A percentile compares a stretch with the other conserved stretches of the same genome.
Evolutionary conservation across 306 rosid genomes (phyloP).

Genomic region (Cucumis sativus): DNA sequence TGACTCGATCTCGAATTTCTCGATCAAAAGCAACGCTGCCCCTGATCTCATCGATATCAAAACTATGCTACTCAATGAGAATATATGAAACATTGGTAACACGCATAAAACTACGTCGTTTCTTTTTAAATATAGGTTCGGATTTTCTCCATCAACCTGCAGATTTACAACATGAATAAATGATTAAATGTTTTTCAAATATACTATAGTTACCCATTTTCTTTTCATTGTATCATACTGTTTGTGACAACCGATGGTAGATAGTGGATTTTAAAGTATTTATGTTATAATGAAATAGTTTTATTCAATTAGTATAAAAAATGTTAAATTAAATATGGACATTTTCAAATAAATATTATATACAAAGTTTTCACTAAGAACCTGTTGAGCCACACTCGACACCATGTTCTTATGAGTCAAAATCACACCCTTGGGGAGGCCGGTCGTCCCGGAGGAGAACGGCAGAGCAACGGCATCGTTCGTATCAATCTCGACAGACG

Average conservation of each 20-base stretch:
- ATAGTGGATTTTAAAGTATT: too few species aligned
- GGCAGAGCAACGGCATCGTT: constrained; percentile 65
- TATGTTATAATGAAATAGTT: too few species aligned
- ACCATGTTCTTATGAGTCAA: constrained; percentile 59
- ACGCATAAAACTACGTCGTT: constrained; percentile 71
- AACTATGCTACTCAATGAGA: constrained; percentile 51
- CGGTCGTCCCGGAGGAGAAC: constrained; percentile 88
- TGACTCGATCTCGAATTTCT: constrained; percentile 59
- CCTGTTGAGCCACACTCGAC: constrained; percentile 74
- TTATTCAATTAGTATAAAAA: too few species aligned
- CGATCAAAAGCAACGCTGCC: constrained; percentile 53
- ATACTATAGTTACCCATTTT: too few species aligned
- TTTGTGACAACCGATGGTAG: too few species aligned
- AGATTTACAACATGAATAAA: not conserved
- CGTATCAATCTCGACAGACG: constrained; percentile 19
- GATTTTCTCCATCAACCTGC: constrained; percentile 73
- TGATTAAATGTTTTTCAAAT: too few species aligned
- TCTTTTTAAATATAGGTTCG: constrained; percentile 34
- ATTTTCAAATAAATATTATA: too few species aligned
- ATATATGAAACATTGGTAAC: constrained; percentile 81
- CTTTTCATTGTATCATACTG: too few species aligned
- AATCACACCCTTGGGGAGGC: constrained; percentile 71
- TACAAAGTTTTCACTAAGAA: not conserved
- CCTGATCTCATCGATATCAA: constrained; percentile 54
- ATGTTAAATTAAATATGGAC: too few species aligned